A percentile compares a stretch with the other conserved stretches of the same genome.
Evolutionary conservation across 352 stramenopile species (phyloP).

Genomic region (Salisapilia sapeloensis): DNA sequence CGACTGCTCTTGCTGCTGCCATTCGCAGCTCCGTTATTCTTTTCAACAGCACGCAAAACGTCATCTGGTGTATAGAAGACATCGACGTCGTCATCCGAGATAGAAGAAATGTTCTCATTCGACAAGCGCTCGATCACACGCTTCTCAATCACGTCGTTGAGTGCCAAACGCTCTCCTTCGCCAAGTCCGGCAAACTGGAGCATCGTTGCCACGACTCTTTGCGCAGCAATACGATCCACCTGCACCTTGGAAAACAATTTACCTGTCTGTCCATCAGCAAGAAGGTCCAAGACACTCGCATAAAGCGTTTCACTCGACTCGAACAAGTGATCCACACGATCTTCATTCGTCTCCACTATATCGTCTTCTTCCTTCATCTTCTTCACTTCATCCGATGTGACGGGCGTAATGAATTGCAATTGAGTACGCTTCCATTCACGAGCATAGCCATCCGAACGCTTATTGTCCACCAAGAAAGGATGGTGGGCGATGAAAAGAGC

Average conservation of each 20-base stretch:
- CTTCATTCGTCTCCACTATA: slow-evolving; percentile 23
- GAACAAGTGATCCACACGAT: slow-evolving; percentile 68
- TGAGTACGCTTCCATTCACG: slow-evolving; percentile 56
- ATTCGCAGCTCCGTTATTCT: slow-evolving; percentile 18
- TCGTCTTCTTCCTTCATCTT: slow-evolving; percentile 8
- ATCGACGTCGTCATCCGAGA: slow-evolving; percentile 36
- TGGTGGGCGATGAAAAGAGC: slow-evolving; percentile 51
- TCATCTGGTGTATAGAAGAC: slow-evolving; percentile 49
- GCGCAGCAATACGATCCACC: slow-evolving; percentile 35
- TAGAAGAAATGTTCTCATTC: slow-evolving; percentile 19
- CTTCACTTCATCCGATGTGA: slow-evolving; percentile 2
- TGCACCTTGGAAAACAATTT: slow-evolving; percentile 29
- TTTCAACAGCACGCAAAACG: slow-evolving; percentile 44
- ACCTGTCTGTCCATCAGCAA: slow-evolving; percentile 20
- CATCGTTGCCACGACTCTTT: slow-evolving; percentile 50
- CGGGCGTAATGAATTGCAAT: slow-evolving; percentile 24
- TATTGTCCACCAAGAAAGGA: slow-evolving; percentile 49
- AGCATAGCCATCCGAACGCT: slow-evolving; percentile 21
- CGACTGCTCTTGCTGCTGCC: slow-evolving; percentile 6
- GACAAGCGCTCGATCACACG: slow-evolving; percentile 33
- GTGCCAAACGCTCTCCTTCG: slow-evolving; percentile 48
- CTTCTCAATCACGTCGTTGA: slow-evolving; percentile 54
- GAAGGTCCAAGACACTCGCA: slow-evolving; percentile 20
- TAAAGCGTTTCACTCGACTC: slow-evolving; percentile 48
- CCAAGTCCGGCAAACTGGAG: slow-evolving; percentile 71